These are phyloP conservation scores for Naematelia aurantialba DNA, from an alignment of 768 basidiomycete species.

Conservation along the genomic window DNA sequence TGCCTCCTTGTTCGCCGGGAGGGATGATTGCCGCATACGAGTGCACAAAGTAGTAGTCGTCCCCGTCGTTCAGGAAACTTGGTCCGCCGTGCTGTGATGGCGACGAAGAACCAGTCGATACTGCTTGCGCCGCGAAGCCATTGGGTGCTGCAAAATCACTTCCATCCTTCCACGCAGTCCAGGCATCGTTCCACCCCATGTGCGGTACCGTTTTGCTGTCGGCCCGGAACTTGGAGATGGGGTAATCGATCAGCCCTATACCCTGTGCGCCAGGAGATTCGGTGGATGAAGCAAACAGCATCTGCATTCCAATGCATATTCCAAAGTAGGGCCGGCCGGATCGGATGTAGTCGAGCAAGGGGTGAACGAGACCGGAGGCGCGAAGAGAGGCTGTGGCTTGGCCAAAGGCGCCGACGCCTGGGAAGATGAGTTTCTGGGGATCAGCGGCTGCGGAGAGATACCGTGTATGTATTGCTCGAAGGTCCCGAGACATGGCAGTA, in stretches of 20 bases:
- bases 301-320: conserved; percentile 98
- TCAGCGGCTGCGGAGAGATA: not conserved
- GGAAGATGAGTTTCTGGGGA: conserved; percentile 85
- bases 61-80: conserved; percentile 33
- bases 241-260: conserved; percentile 76
- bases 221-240: conserved; percentile 64
- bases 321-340: conserved; percentile 87
- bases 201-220: conserved; percentile 79
- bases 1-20: conserved; percentile 37
- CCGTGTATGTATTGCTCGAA: too few species aligned
- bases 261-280: conserved; percentile 69
- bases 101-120: too few species aligned
- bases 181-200: conserved; percentile 92
- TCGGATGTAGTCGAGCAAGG: conserved; percentile 72
- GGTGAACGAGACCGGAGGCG: conserved; percentile 69
- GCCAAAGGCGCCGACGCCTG: conserved; percentile 91
- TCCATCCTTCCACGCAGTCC: conserved; percentile 56
- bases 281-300: conserved; percentile 80
- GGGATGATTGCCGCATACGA: conserved; percentile 59
- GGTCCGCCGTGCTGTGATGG: too few species aligned
- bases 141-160: conserved; percentile 50
- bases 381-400: conserved; percentile 75
- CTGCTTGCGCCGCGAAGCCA: too few species aligned
- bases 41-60: conserved; percentile 95
- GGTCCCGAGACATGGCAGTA: too few species aligned